Conservation (phyloP, 2,329 filamentous ascomycete genomes). For the Neodidymelliopsis sp. region DNA sequence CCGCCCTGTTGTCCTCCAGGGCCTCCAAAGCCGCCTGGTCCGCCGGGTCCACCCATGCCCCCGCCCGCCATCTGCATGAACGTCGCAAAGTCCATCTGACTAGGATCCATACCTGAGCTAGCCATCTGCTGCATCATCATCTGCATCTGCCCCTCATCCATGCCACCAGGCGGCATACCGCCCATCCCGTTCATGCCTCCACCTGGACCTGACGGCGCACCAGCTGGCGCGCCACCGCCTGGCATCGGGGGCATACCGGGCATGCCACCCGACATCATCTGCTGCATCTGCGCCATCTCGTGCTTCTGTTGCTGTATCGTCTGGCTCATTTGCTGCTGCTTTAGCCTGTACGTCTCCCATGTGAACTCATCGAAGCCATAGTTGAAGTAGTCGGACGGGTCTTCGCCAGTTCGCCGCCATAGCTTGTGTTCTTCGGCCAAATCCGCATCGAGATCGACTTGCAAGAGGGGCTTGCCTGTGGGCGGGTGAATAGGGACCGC, state of each 20-base stretch:
- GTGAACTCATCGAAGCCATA: constrained; percentile 99
- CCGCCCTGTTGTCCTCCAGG: constrained; percentile 36
- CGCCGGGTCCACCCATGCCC: constrained; percentile 36
- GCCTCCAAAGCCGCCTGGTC: constrained; percentile 23
- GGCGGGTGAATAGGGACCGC: constrained; percentile 79
- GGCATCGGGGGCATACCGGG: constrained; percentile 35
- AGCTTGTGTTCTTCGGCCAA: constrained; percentile 80
- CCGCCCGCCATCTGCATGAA: constrained; percentile 48
- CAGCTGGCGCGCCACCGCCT: constrained; percentile 28
- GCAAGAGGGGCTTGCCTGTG: constrained; percentile 75
- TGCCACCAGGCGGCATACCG: constrained; percentile 42
- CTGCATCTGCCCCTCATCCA: constrained; percentile 65
- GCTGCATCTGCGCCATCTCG: constrained; percentile 67
- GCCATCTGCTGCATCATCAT: constrained; percentile 65
- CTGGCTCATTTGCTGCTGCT: constrained; percentile 79
- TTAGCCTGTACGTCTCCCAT: constrained; percentile 91
- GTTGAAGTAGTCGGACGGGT: constrained; percentile 98
- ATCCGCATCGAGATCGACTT: constrained; percentile 61
- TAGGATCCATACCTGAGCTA: constrained; percentile 53
- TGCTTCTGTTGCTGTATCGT: constrained; percentile 84
- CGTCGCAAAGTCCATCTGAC: constrained; percentile 44
- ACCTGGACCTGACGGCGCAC: constrained; percentile 42
- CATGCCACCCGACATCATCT: constrained; percentile 57
- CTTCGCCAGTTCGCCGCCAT: constrained; percentile 92
- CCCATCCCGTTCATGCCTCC: constrained; percentile 29